Conservation (phyloP, 2,329 filamentous ascomycete species). For the Phialemonium atrogriseum region DNA sequence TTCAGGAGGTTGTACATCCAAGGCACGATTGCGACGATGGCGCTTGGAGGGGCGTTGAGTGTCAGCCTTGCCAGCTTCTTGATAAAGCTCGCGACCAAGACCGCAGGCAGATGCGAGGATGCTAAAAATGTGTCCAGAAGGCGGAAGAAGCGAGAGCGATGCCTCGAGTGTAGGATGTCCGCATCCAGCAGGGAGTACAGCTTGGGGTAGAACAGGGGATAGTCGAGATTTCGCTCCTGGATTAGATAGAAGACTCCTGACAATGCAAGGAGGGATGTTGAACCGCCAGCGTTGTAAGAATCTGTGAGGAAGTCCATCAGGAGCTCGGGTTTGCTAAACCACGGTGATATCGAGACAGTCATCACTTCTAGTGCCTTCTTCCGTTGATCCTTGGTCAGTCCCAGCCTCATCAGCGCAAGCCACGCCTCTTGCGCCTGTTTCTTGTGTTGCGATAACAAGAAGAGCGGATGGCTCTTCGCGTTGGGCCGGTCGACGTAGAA, state of each 20-base stretch:
- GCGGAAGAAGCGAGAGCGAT: slow-evolving; percentile 88
- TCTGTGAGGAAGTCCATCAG: slow-evolving; percentile 96
- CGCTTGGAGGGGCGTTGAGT: slow-evolving; percentile 81
- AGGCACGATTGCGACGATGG: slow-evolving; percentile 80
- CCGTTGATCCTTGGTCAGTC: slow-evolving; percentile 62
- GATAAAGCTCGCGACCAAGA: slow-evolving; percentile 89
- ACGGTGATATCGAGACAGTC: slow-evolving; percentile 72
- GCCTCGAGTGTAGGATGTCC: slow-evolving; percentile 83
- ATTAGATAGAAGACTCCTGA: slow-evolving; percentile 95
- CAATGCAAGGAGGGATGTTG: slow-evolving; percentile 77
- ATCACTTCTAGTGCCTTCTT: slow-evolving; percentile 72
- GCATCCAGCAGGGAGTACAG: slow-evolving; percentile 87
- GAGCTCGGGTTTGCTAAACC: slow-evolving; percentile 81
- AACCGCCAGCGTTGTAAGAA: slow-evolving; percentile 80
- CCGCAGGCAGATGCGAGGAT: slow-evolving; percentile 86
- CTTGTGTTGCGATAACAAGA: slow-evolving; percentile 63
- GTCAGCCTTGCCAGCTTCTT: slow-evolving; percentile 82
- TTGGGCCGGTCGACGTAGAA: slow-evolving; percentile 58
- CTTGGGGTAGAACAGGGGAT: slow-evolving; percentile 87
- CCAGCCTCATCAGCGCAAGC: slow-evolving; percentile 65
- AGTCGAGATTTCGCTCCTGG: slow-evolving; percentile 87
- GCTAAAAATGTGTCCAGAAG: slow-evolving; percentile 82
- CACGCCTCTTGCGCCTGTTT: slow-evolving; percentile 79
- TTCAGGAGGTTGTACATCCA: slow-evolving; percentile 95
- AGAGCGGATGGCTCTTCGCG: slow-evolving; percentile 59